These are phyloP conservation scores for Fusarium dlaminii DNA, from an alignment of 2,329 filamentous ascomycete genomes.

Conservation along the genomic window DNA sequence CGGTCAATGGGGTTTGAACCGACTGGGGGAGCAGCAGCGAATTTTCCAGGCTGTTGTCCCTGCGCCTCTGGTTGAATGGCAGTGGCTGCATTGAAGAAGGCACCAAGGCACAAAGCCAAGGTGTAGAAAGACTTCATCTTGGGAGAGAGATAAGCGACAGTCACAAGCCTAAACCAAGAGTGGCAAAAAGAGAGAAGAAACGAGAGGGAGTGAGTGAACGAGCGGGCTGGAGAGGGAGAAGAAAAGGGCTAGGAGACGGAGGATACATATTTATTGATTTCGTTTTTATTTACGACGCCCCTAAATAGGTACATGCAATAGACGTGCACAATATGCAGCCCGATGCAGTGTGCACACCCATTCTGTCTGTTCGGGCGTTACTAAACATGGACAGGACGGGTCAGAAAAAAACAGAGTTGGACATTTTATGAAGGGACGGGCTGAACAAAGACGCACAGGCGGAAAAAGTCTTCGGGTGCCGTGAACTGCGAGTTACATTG, in stretches of 20 bases:
- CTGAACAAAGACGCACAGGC: constrained; percentile 4
- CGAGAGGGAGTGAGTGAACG: background rate
- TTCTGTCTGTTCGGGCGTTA: constrained; percentile 1
- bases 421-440: background rate
- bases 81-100: background rate
- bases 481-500: constrained; percentile 4
- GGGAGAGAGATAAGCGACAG: background rate
- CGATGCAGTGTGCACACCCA: constrained; percentile 2
- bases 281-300: background rate
- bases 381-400: constrained; percentile 3
- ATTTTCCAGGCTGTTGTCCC: constrained; percentile 17
- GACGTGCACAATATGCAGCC: constrained; percentile 4
- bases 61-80: constrained; percentile 5
- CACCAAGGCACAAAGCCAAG: constrained; percentile 15
- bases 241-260: background rate
- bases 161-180: constrained; percentile 4
- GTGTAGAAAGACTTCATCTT: constrained; percentile 10
- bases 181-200: background rate
- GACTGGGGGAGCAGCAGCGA: constrained; percentile 25
- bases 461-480: background rate
- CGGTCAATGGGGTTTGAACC: constrained; percentile 26
- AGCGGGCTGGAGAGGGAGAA: background rate
- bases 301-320: constrained; percentile 1
- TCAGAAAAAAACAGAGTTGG: background rate
- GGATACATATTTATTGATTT: constrained; percentile 21